Conservation (phyloP, 1,284 basidiomycete species). For the Moesziomyces aphidis region DNA sequence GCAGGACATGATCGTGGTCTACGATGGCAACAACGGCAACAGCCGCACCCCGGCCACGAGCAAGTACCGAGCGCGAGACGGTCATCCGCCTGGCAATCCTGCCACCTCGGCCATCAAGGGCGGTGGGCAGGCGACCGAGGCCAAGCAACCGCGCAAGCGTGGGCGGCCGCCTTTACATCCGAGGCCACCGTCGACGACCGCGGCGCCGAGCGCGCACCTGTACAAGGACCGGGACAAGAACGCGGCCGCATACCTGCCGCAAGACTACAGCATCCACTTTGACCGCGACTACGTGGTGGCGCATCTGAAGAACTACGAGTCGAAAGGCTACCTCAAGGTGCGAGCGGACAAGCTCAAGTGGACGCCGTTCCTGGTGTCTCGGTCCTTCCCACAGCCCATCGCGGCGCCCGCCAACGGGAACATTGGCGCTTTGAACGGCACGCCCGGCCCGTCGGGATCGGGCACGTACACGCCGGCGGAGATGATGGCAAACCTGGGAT, state of each 20-base stretch:
- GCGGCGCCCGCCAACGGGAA: constrained; percentile 5
- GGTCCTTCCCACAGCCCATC: constrained; percentile 67
- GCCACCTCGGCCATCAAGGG: background rate
- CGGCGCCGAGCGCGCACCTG: constrained; percentile 12
- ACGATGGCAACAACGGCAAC: constrained; percentile 52
- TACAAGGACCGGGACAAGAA: constrained; percentile 65
- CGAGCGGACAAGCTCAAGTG: constrained; percentile 90
- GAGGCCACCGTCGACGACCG: constrained; percentile 18
- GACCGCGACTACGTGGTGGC: constrained; percentile 77
- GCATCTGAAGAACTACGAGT: constrained; percentile 79
- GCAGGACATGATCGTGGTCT: constrained; percentile 79
- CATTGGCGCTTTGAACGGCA: constrained; percentile 19
- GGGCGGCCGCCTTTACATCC: constrained; percentile 34
- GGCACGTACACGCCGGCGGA: constrained; percentile 34
- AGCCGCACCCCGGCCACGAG: constrained; percentile 53
- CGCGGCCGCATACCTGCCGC: constrained; percentile 73
- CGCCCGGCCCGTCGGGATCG: constrained; percentile 25
- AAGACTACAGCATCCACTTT: constrained; percentile 81
- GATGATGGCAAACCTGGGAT: constrained; percentile 44
- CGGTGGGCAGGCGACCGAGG: background rate
- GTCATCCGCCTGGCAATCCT: constrained; percentile 10
- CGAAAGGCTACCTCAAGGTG: constrained; percentile 83
- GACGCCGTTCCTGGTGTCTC: constrained; percentile 87
- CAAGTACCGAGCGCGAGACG: constrained; percentile 50
- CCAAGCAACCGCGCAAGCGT: constrained; percentile 28